These are phyloP conservation scores for Taphrina deformans DNA, from an alignment of 1,139 yeast species.

Conservation along the genomic window DNA sequence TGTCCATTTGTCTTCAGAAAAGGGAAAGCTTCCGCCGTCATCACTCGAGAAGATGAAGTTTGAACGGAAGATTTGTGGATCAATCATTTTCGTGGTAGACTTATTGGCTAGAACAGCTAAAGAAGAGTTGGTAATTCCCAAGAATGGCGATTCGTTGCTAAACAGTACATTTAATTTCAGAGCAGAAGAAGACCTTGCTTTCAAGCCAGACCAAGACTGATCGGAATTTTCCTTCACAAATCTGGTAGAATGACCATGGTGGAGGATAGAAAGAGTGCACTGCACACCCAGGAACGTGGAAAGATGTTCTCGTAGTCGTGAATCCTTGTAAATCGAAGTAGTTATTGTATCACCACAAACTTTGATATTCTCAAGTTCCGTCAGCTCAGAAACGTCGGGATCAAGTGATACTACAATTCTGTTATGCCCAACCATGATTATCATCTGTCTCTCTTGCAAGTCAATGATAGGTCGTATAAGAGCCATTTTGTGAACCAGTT, in stretches of 20 bases:
- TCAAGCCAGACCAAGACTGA: slow-evolving; percentile 7
- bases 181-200: neutral
- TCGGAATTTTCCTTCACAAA: neutral
- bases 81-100: neutral
- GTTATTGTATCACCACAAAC: slow-evolving; percentile 18
- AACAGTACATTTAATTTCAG: neutral
- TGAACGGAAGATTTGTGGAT: slow-evolving; percentile 14
- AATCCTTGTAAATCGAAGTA: neutral
- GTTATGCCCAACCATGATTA: neutral
- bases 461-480: slow-evolving; percentile 4
- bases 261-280: slow-evolving; percentile 12
- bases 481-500: slow-evolving; percentile 10
- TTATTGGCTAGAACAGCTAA: neutral
- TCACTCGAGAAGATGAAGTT: slow-evolving; percentile 8
- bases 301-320: neutral
- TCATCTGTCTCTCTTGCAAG: neutral
- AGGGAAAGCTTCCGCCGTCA: neutral
- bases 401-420: neutral
- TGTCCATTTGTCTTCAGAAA: slow-evolving; percentile 9
- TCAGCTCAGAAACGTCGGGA: neutral
- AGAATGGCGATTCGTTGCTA: slow-evolving; percentile 22
- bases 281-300: slow-evolving; percentile 10
- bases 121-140: slow-evolving; percentile 2
- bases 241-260: neutral
- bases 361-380: neutral